Conservation (phyloP, 495 filamentous ascomycete genomes). For the Niebla homalea region DNA sequence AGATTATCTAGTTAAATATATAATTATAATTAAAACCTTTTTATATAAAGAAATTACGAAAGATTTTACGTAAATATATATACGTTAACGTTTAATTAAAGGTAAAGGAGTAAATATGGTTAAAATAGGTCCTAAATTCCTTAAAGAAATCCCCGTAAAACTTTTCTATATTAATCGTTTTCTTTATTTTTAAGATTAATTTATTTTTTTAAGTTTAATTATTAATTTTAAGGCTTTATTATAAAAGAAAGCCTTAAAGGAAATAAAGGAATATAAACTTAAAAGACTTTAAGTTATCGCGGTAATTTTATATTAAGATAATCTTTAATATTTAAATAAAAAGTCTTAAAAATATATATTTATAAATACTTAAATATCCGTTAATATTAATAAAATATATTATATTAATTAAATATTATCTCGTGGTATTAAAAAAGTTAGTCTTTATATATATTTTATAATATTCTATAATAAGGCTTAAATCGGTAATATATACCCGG, state of each 20-base stretch:
- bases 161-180: slow-evolving; percentile 3
- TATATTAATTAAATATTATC: slow-evolving; percentile 11
- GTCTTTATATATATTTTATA: neutral
- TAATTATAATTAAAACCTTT: slow-evolving; percentile 21
- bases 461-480: slow-evolving; percentile 57
- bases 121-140: slow-evolving; percentile 11
- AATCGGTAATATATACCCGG: slow-evolving; percentile 42
- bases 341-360: neutral
- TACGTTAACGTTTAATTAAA: slow-evolving; percentile 21
- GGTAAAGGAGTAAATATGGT: slow-evolving; percentile 18
- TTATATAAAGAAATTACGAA: slow-evolving; percentile 17
- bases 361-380: slow-evolving; percentile 22
- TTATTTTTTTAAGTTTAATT: neutral
- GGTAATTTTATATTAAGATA: slow-evolving; percentile 20
- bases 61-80: slow-evolving; percentile 19
- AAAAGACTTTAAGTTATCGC: slow-evolving; percentile 30
- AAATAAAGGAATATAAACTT: slow-evolving; percentile 30
- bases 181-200: slow-evolving; percentile 4
- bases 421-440: neutral
- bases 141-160: slow-evolving; percentile 7
- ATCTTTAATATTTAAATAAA: slow-evolving; percentile 11
- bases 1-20: slow-evolving; percentile 22
- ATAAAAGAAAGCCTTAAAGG: slow-evolving; percentile 26
- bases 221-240: slow-evolving; percentile 15
- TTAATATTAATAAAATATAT: slow-evolving; percentile 22